A percentile compares a stretch with the other conserved stretches of the same genome.
Conservation (phyloP, 2,329 filamentous ascomycete genomes). For the Trichoderma breve region DNA sequence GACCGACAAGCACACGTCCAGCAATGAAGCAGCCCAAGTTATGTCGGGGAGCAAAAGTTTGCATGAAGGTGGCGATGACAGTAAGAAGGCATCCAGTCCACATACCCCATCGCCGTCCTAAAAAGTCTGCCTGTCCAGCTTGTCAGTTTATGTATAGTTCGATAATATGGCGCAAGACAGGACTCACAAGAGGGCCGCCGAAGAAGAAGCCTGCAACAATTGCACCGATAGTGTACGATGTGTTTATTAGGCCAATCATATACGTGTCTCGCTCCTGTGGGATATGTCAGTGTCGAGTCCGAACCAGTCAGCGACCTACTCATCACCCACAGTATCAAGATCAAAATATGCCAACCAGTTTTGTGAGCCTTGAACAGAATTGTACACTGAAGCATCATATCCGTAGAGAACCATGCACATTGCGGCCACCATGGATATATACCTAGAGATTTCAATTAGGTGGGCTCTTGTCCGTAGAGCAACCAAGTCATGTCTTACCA, state of each 20-base stretch:
- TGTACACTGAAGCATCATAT: background rate
- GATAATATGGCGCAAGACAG: background rate
- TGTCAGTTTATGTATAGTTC: background rate
- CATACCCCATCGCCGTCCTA: slow-evolving; percentile 1
- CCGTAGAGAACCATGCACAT: slow-evolving; percentile 7
- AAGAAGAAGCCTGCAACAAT: background rate
- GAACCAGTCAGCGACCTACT: no score
- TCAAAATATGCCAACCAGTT: background rate
- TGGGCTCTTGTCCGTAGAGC: no score
- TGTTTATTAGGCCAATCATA: background rate
- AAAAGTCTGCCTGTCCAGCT: background rate
- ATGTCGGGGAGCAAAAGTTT: background rate
- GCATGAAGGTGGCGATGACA: background rate
- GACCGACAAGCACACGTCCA: background rate
- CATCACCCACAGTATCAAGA: background rate
- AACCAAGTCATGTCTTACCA: background rate
- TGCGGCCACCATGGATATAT: slow-evolving; percentile 1
- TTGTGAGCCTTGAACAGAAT: background rate
- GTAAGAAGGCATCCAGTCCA: background rate
- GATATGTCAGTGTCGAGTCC: background rate
- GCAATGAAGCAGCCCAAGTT: slow-evolving; percentile 1
- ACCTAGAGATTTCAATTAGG: background rate
- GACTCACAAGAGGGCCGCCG: background rate
- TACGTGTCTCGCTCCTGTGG: background rate
- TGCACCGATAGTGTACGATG: background rate